Base-by-base conservation (phyloP, 169 alveolate species). In the Toxoplasma gondii region DNA sequence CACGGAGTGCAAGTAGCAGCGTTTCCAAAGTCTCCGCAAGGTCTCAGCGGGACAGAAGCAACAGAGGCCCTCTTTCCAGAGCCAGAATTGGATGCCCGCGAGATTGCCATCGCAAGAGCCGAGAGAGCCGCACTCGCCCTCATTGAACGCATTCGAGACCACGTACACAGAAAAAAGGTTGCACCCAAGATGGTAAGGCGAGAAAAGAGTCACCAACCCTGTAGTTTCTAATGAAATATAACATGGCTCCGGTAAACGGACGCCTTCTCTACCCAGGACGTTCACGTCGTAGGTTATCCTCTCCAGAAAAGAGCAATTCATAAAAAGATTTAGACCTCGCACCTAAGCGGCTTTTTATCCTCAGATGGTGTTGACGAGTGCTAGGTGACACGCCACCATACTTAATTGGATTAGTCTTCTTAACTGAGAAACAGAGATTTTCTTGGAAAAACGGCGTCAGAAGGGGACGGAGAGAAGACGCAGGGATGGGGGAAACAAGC, bases 101-200 rank as follows among this genome's bases (percentile, higher is more conserved):
- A 74, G 16, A 38, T 81, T 41, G 93, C 88, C 24, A 92, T 93
- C n/a, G 95, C 95, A 34, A 27, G 84, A 64, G 95, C 95, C 0
- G 95, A 93, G 69, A 91, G 88, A n/a, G 95, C 90, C 67, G 95
- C 95, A 0, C 90, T 93, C 91, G 95, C 93, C 39, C 90, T 84
- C 86, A 88, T 93, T 43, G 95, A 88, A 49, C 69, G 81, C 54
- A 49, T 93, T 80, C 53, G 95, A 39, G 95, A 93, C 19, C 78
- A 91, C 38, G 88, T 93, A 38, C 95, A 93, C 70, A 44, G 95
- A 83, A 91, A 91, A 45, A 43, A 43, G 43, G 86, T 88, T 41
- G 91, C 80, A 1, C 95, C 95, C 74, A 93, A 93, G 91, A 86
- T 93, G 74, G 95, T 93, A 69, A 69, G 95, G 29, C 45, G n/a